Evolutionary conservation across 305 asterid genomes (phyloP), one percentile per base, ranked within the genome.

Genomic region (Ajuga reptans): DNA sequence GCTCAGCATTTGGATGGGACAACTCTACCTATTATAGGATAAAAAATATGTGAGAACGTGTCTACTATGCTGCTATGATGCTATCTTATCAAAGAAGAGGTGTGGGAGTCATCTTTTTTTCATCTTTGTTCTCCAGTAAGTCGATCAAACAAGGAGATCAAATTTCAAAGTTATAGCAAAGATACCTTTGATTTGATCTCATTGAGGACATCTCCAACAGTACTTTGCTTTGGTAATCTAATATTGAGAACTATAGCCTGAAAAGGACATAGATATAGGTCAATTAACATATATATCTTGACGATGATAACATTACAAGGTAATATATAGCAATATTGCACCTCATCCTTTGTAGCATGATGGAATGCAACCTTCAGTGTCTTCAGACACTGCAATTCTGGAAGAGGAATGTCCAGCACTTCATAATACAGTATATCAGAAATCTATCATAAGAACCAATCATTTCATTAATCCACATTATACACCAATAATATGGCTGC

Each of bases 1-100:
- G 99, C 72, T 94, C 97, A n/a, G 97, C 96, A 87, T 79, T 86
- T 75, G 95, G 88, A 68, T 94, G 89, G 75, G 99, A 91, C 83
- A 94, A 79, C 72, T 94, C 96, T 37, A 89, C 96, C 99, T 92
- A 82, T 73, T 66, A 68, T 75, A 72, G 43, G 55, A 73, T 39
- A 82, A 61, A 74, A 46, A 62, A 61, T 33, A 59, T 6, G 71
- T 66, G 50, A 76, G 68, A 73, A 16, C 11, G 29, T 33, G 24
- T 64, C 59, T 16, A 39, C 15, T 37, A 61, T 36, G 77, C 77
- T 9, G 43, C 56, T 43, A 69, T 29, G 55, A 11, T 16, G 43
- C 56, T 43, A 69, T 29, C 57, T n/a, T 16, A 53, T 66, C 7
- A 39, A 63, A 47, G 14, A 67, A 58, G 63, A 50, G 37, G 54